phyloP scores from a whole-genome alignment of 495 filamentous ascomycete genomes.

The Pseudotulostoma volvatum region DNA sequence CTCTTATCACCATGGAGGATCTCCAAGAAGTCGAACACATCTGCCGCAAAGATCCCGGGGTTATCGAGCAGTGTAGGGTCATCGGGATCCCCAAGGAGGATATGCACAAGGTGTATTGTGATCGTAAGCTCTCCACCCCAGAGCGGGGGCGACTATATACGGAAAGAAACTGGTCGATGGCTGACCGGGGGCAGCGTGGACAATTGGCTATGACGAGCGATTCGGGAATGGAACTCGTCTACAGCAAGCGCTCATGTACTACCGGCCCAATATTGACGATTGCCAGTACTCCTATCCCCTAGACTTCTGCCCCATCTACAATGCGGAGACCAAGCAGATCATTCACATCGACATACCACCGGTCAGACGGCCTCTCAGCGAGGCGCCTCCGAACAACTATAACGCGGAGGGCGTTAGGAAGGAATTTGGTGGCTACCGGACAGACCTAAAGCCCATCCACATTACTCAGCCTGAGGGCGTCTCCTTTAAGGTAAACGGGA shows the following conservation, averaged over 20 bases:
- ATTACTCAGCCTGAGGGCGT: constrained; percentile 92
- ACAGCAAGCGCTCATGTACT: constrained; percentile 94
- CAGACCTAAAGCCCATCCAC: constrained; percentile 77
- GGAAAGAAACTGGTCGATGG: constrained; percentile 1
- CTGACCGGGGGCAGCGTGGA: constrained; percentile 50
- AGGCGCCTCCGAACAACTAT: constrained; percentile 62
- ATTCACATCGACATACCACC: constrained; percentile 81
- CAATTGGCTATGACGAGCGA: constrained; percentile 87
- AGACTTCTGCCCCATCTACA: constrained; percentile 89
- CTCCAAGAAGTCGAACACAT: constrained; percentile 74
- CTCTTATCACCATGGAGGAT: constrained; percentile 92
- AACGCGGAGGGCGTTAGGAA: constrained; percentile 55
- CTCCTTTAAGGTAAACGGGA: constrained; percentile 67
- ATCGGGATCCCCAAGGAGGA: constrained; percentile 74
- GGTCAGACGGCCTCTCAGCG: constrained; percentile 62
- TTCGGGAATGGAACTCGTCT: constrained; percentile 67
- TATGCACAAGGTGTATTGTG: constrained; percentile 87
- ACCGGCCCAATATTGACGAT: constrained; percentile 71
- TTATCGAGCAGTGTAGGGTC: constrained; percentile 83
- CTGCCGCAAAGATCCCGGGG: constrained; percentile 63
- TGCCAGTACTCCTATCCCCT: constrained; percentile 83
- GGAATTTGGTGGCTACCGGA: constrained; percentile 55
- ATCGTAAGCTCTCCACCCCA: constrained; percentile 50
- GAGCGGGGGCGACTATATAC: too few relatives aligned
- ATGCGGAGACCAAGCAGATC: constrained; percentile 66